Conservation (phyloP, 2,329 filamentous ascomycete species). For the Calonectria honghensis region DNA sequence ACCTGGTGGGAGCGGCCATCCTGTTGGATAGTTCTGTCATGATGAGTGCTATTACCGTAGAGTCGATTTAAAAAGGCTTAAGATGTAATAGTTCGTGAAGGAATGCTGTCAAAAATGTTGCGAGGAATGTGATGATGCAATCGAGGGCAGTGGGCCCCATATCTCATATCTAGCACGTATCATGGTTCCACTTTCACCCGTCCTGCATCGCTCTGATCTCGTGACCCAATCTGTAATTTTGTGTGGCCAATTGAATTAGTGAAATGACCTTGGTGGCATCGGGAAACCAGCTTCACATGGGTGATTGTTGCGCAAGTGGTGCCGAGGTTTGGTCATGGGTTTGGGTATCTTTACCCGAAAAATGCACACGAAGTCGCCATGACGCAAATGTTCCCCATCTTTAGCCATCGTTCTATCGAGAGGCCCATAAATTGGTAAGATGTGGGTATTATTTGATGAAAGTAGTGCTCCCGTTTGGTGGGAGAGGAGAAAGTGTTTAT, state of each 20-base stretch:
- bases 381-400: background rate
- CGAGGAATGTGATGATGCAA: constrained; percentile 23
- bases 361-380: background rate
- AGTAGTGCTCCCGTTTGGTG: too few species aligned
- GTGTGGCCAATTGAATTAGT: background rate
- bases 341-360: background rate
- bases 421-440: too few species aligned
- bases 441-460: background rate
- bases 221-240: background rate
- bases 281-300: background rate
- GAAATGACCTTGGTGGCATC: background rate
- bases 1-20: background rate
- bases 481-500: background rate
- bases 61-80: background rate
- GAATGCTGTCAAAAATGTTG: background rate
- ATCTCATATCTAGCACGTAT: background rate
- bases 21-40: too few species aligned
- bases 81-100: background rate
- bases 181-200: too few species aligned
- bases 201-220: background rate
- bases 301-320: background rate
- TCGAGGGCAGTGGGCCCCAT: background rate
- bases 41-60: too few species aligned
- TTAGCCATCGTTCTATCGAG: background rate
- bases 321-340: background rate